Base-by-base conservation (phyloP, 345 rosid species). In the Xanthoceras sorbifolium region DNA sequence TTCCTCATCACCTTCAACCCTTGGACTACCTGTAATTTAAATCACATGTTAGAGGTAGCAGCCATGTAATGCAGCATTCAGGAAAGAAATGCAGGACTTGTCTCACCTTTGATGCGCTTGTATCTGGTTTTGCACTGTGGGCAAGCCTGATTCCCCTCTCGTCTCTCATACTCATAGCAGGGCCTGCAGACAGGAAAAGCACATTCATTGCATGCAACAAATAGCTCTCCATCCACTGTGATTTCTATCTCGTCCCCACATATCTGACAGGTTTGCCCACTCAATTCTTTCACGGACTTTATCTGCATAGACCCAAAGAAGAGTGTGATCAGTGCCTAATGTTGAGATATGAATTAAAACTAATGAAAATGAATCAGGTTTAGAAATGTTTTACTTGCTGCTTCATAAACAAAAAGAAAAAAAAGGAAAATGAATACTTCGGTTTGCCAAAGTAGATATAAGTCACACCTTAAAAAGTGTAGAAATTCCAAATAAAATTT, bases 151-250 rank as follows among this genome's bases (percentile, higher is more conserved):
- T 89, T 95, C 66, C 99, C 99, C 82, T 95, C 99, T 81, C 92
- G 86, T 82, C 99, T 89, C 87, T 95, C 99, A 59, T 95, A 93
- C 85, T 91, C 97, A 52, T 95, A 95, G 84, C 99, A 93, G 59
- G 94, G 90, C 77, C 95, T 85, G 81, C 99, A 95, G 61, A 95
- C 98, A n/a, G 98, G 98, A 80, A 94, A 94, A 71, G 97, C 98
- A 76, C 98, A 94, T 83, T 94, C 98, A 34, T 95, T 95, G 88
- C 99, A 95, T 22, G 99, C 99, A 80, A 95, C 97, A 34, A 95
- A 95, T 59, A 82, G 86, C 88, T 95, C 99, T 29, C 90, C 86
- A 25, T 83, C 89, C 28, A 84, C 92, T 0, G 93, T 84, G 61
- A 95, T 52, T 80, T 93, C 98, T 59, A 95, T 90, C 77, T 90